Evolutionary conservation across 2,329 filamentous ascomycete genomes (phyloP).

Genomic region (Alternaria panax): DNA sequence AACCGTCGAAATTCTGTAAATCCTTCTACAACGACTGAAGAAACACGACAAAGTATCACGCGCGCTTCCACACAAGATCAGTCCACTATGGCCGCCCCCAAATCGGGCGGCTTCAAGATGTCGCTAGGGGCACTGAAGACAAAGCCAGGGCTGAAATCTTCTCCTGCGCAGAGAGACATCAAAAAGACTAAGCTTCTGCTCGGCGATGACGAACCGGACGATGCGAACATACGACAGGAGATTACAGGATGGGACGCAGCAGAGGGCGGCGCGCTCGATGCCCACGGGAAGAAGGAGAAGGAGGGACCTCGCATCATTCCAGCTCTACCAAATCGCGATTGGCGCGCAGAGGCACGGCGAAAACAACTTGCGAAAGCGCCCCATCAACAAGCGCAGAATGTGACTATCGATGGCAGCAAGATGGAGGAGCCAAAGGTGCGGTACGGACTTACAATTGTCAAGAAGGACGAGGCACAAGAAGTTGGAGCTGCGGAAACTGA

Average conservation of each 20-base stretch:
- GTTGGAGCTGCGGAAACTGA: constrained; percentile 11
- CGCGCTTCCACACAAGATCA: neutral
- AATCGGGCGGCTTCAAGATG: constrained; percentile 47
- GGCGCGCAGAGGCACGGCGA: constrained; percentile 63
- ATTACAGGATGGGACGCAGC: constrained; percentile 64
- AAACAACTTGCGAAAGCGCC: constrained; percentile 66
- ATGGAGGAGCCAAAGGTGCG: constrained; percentile 51
- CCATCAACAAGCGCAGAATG: constrained; percentile 54
- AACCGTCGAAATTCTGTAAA: neutral
- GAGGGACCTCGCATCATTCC: constrained; percentile 64
- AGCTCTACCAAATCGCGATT: constrained; percentile 67
- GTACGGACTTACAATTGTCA: constrained; percentile 63
- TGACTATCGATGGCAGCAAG: constrained; percentile 40
- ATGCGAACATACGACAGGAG: constrained; percentile 43
- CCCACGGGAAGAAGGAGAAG: constrained; percentile 46
- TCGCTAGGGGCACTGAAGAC: constrained; percentile 41
- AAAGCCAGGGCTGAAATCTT: constrained; percentile 37
- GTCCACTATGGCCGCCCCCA: constrained; percentile 45
- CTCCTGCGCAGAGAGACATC: constrained; percentile 20
- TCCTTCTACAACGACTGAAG: neutral
- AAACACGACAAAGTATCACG: neutral
- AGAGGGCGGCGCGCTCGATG: constrained; percentile 58
- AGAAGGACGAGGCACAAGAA: constrained; percentile 33
- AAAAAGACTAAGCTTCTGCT: constrained; percentile 41
- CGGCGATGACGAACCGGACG: constrained; percentile 43